These are phyloP conservation scores for Saitozyma podzolica DNA, from an alignment of 768 basidiomycete genomes.

Conservation along the genomic window DNA sequence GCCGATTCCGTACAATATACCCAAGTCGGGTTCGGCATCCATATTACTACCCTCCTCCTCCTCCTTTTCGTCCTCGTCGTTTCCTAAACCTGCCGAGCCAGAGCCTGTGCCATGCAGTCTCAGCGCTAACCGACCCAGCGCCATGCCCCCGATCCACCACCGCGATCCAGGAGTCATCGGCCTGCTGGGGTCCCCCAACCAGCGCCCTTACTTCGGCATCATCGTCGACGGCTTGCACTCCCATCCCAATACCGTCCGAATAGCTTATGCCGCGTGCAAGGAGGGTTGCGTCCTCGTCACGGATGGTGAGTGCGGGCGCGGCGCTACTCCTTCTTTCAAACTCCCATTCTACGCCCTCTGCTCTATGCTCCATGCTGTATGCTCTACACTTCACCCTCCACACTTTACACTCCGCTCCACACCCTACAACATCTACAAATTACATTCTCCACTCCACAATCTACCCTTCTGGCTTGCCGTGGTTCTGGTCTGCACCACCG, in stretches of 20 bases:
- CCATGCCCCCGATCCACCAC: constrained; percentile 58
- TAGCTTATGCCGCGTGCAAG: constrained; percentile 78
- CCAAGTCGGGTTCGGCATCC: constrained; percentile 70
- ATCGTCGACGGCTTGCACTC: constrained; percentile 91
- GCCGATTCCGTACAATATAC: not conserved
- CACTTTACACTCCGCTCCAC: too few relatives aligned
- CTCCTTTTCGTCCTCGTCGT: not conserved
- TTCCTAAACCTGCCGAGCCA: not conserved
- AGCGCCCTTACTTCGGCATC: constrained; percentile 79
- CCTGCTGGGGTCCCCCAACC: constrained; percentile 70
- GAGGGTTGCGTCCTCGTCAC: constrained; percentile 87
- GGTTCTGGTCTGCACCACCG: too few relatives aligned
- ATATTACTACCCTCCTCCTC: constrained; percentile 7
- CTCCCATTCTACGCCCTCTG: not conserved
- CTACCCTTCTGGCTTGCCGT: too few relatives aligned
- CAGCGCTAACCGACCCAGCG: constrained; percentile 53
- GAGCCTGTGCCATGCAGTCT: not conserved
- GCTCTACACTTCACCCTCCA: too few relatives aligned
- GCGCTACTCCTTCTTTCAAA: not conserved
- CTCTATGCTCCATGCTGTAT: too few relatives aligned
- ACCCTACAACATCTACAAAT: too few relatives aligned
- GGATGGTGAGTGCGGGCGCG: constrained; percentile 72
- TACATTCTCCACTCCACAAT: too few relatives aligned
- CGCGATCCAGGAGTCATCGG: constrained; percentile 90
- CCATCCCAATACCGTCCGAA: constrained; percentile 84